Evolutionary conservation across 1,139 yeast genomes (phyloP).

Genomic region (Candida sojae): DNA sequence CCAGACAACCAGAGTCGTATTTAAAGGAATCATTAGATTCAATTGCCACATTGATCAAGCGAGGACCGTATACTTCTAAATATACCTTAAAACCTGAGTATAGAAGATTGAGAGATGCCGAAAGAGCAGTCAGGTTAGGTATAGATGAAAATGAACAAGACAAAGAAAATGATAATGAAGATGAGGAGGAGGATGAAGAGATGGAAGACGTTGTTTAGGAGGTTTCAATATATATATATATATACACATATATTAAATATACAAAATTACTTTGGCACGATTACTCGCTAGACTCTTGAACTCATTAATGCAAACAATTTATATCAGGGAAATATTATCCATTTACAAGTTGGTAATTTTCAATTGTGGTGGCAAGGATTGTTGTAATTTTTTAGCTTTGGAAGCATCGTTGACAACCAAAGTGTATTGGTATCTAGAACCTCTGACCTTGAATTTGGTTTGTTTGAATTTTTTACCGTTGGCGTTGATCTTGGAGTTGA

Average conservation of each 20-base stretch:
- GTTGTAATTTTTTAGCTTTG: conserved; percentile 97
- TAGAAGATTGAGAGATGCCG: conserved; percentile 76
- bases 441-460: conserved; percentile 99
- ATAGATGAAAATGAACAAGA: conserved; percentile 38
- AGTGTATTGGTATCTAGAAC: conserved; percentile 92
- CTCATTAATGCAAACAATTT: conserved; percentile 2
- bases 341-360: conserved; percentile 68
- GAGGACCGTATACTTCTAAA: conserved; percentile 94
- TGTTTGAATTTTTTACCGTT: conserved; percentile 87
- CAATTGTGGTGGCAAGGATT: conserved; percentile 96
- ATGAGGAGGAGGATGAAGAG: conserved; percentile 48
- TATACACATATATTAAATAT: conserved; percentile 16
- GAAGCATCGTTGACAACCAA: conserved; percentile 94
- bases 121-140: conserved; percentile 66
- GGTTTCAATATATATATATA: background rate
- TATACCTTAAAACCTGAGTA: conserved; percentile 90
- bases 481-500: conserved; percentile 82
- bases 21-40: conserved; percentile 88
- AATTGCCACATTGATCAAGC: conserved; percentile 85
- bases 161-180: conserved; percentile 49
- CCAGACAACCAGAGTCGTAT: conserved; percentile 94
- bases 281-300: conserved; percentile 2
- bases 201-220: conserved; percentile 35
- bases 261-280: conserved; percentile 13
- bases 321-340: background rate